phyloP scores from a whole-genome alignment of 2,329 filamentous ascomycete species.

The Stachybotrys echinatus region DNA sequence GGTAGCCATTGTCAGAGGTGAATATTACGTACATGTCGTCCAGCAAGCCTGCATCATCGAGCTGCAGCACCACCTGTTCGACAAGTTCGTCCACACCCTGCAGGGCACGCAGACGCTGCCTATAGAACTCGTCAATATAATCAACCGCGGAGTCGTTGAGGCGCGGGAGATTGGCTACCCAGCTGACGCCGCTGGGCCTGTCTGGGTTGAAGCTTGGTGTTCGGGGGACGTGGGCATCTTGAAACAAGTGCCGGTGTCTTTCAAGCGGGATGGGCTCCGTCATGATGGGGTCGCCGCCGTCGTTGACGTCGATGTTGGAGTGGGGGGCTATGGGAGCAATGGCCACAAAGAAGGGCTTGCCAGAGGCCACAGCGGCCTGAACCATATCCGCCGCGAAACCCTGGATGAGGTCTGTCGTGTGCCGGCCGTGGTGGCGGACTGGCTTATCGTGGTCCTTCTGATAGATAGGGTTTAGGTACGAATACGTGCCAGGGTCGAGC shows the following conservation, averaged over 20 bases:
- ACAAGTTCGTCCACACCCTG: constrained; percentile 53
- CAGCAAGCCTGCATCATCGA: constrained; percentile 50
- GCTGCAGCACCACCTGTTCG: constrained; percentile 35
- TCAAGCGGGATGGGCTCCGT: constrained; percentile 48
- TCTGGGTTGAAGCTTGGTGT: constrained; percentile 63
- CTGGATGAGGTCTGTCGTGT: constrained; percentile 52
- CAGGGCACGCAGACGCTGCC: constrained; percentile 43
- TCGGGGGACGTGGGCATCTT: constrained; percentile 53
- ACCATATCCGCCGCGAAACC: constrained; percentile 56
- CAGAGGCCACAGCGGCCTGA: constrained; percentile 48
- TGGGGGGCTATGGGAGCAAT: constrained; percentile 65
- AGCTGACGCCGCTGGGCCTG: constrained; percentile 33
- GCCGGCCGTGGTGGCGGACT: constrained; percentile 20
- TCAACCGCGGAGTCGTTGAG: constrained; percentile 35
- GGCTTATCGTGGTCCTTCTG: constrained; percentile 33
- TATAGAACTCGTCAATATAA: constrained; percentile 46
- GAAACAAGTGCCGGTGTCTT: constrained; percentile 58
- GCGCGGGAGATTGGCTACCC: constrained; percentile 35
- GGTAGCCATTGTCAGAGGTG: constrained; percentile 56
- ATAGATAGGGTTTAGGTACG: constrained; percentile 45
- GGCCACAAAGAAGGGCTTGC: constrained; percentile 61
- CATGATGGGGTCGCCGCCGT: constrained; percentile 6
- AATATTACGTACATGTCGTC: constrained; percentile 58
- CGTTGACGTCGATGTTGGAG: constrained; percentile 35
- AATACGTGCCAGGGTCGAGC: constrained; percentile 30